Base-by-base conservation (phyloP, 768 basidiomycete species). In the Russula olivacea region DNA sequence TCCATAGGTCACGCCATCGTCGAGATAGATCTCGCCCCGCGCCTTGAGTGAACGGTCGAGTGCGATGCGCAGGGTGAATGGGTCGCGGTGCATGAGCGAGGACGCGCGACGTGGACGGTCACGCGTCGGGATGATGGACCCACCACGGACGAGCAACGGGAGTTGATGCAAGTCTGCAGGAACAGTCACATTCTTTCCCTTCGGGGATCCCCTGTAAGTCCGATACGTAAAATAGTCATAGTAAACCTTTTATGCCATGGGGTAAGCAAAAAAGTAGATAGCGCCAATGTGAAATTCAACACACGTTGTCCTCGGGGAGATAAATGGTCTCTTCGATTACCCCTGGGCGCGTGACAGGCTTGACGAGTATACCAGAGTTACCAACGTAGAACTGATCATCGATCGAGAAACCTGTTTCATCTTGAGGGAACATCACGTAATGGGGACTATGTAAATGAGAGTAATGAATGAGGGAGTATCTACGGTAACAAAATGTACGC, bases 331-430 rank as follows among this genome's bases (percentile, higher is more conserved):
- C 77, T 67, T 89, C 83, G 0, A 78, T 86, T 19, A 77, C 86
- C 28, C 84, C 92, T 67, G 87, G 85, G 21, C 79, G 77, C 0
- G 89, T 91, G 58, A 98, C 85, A 0, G 97, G 97, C 72, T 96
- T 96, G 66, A 93, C 88, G 60, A 99, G 81, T 54, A 99, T 73
- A 21, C 96, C 94, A 8, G 92, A 91, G 14, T 81, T 79, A 12
- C 94, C 95, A 60, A 99, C 78, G 72, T 87, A 98, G 76, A 86
- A 98, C 72, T 99, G 97, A 69, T 98, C 93, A 69, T 98, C 97
- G 55, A 98, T 80, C 0, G 82, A 80, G 68, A 94, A 98, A 5
- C 97, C 97, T 51, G 78, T 76, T 62, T 84, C 78, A 72, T 98
- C 95, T 61, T 91, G 81, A 5, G 97, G 97, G 85, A 96, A 94